Conservation (phyloP, 2,329 filamentous ascomycete genomes). For the Fusarium sp. region DNA sequence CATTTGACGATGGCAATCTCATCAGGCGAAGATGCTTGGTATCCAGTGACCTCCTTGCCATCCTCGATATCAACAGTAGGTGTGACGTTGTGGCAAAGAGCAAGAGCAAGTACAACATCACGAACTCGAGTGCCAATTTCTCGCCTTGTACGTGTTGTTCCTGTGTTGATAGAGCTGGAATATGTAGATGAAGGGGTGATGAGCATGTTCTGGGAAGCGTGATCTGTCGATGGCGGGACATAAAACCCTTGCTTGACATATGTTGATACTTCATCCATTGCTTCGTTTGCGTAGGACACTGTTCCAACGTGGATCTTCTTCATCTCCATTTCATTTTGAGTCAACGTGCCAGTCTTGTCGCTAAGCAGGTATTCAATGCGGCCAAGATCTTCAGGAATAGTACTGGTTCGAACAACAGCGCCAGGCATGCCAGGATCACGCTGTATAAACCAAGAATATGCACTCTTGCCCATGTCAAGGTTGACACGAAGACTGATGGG, state of each 20-base stretch:
- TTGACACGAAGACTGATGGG: constrained; percentile 97
- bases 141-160: constrained; percentile 83
- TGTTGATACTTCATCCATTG: constrained; percentile 94
- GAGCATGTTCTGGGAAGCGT: constrained; percentile 61
- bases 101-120: constrained; percentile 91
- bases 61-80: constrained; percentile 82
- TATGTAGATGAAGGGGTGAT: constrained; percentile 82
- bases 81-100: constrained; percentile 96
- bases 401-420: constrained; percentile 94
- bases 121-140: constrained; percentile 95
- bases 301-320: constrained; percentile 99
- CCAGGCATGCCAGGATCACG: constrained; percentile 88
- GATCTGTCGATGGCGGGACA: constrained; percentile 58
- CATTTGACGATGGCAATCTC: constrained; percentile 98
- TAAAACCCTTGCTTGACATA: constrained; percentile 89
- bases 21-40: constrained; percentile 96
- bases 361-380: constrained; percentile 96
- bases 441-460: constrained; percentile 96
- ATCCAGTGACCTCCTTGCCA: constrained; percentile 81
- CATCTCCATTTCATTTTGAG: constrained; percentile 98
- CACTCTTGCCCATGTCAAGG: constrained; percentile 94
- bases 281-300: constrained; percentile 97
- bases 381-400: constrained; percentile 95
- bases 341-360: constrained; percentile 98
- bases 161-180: constrained; percentile 67